Percentiles rank a stretch among this genome's conserved stretches.
These are phyloP conservation scores for Ormosia semicastrata DNA, from an alignment of 306 rosid species.

Conservation along the genomic window DNA sequence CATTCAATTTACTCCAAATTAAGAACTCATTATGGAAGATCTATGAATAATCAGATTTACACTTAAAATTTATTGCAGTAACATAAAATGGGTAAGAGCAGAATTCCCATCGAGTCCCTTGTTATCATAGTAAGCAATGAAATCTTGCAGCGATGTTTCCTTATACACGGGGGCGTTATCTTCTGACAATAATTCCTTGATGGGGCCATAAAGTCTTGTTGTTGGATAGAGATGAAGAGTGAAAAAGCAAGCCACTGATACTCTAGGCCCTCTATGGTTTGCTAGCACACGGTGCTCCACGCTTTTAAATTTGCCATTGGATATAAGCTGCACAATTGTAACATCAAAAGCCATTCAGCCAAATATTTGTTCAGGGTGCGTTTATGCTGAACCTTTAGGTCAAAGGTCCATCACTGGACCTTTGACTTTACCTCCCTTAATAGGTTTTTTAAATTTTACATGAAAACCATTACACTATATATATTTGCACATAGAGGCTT, in stretches of 20 bases:
- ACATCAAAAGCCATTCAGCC: not conserved
- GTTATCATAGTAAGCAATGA: conserved; percentile 11
- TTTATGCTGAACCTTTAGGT: too few relatives aligned
- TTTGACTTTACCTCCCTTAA: too few relatives aligned
- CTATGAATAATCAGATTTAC: not conserved
- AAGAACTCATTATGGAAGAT: not conserved
- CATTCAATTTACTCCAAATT: not conserved
- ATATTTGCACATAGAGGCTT: too few relatives aligned
- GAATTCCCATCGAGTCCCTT: conserved; percentile 41
- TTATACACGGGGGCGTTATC: conserved; percentile 32
- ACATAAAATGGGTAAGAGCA: conserved; percentile 28
- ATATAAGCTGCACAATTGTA: conserved; percentile 18
- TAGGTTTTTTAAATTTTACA: too few relatives aligned
- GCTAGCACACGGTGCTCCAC: conserved; percentile 45
- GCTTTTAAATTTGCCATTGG: conserved; percentile 45
- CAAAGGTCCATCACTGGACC: too few relatives aligned
- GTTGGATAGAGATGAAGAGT: conserved; percentile 18
- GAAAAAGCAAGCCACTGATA: conserved; percentile 43
- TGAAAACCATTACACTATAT: too few relatives aligned
- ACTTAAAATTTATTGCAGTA: not conserved
- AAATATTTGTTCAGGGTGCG: too few relatives aligned
- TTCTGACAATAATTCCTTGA: conserved; percentile 42
- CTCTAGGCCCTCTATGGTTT: conserved; percentile 32
- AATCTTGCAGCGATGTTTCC: conserved; percentile 30
- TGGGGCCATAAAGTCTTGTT: conserved; percentile 32